These are phyloP conservation scores for Cetradonia linearis DNA, from an alignment of 495 filamentous ascomycete species.

Conservation along the genomic window DNA sequence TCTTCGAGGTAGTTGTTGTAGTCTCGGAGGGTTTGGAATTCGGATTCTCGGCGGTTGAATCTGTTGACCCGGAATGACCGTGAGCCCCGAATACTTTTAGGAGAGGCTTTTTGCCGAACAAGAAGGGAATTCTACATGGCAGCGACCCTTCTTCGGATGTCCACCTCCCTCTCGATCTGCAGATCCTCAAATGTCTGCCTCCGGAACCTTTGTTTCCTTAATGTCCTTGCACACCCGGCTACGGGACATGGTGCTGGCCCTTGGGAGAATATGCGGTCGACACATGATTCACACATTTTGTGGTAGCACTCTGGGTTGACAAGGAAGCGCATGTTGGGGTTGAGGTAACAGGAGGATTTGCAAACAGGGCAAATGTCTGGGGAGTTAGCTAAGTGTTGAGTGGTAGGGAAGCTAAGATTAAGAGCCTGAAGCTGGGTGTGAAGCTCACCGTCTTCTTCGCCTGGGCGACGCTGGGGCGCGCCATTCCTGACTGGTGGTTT, in stretches of 20 bases:
- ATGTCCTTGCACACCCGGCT: slow-evolving; percentile 70
- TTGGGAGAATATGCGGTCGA: slow-evolving; percentile 83
- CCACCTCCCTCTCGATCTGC: slow-evolving; percentile 83
- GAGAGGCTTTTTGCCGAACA: no score
- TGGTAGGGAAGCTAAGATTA: slow-evolving; percentile 2
- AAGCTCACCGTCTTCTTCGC: slow-evolving; percentile 43
- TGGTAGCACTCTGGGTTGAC: slow-evolving; percentile 99
- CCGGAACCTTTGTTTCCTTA: slow-evolving; percentile 76
- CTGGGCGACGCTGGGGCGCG: slow-evolving; percentile 24
- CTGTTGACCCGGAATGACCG: slow-evolving; percentile 24
- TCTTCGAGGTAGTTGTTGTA: slow-evolving; percentile 94
- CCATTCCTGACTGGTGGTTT: slow-evolving; percentile 16
- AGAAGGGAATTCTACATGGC: slow-evolving; percentile 38
- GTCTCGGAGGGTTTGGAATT: slow-evolving; percentile 69
- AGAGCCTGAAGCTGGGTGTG: background rate
- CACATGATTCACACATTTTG: slow-evolving; percentile 92
- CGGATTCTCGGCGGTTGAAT: slow-evolving; percentile 81
- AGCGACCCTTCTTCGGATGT: slow-evolving; percentile 73
- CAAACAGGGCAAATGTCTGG: slow-evolving; percentile 90
- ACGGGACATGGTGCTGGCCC: slow-evolving; percentile 88
- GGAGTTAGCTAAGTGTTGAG: slow-evolving; percentile 16
- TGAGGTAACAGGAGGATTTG: slow-evolving; percentile 91
- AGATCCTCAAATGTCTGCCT: slow-evolving; percentile 86
- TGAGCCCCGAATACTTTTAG: background rate
- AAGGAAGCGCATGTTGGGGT: slow-evolving; percentile 83